Evolutionary conservation across 805 yeast genomes (phyloP).

Genomic region (Yarrowia sp.): DNA sequence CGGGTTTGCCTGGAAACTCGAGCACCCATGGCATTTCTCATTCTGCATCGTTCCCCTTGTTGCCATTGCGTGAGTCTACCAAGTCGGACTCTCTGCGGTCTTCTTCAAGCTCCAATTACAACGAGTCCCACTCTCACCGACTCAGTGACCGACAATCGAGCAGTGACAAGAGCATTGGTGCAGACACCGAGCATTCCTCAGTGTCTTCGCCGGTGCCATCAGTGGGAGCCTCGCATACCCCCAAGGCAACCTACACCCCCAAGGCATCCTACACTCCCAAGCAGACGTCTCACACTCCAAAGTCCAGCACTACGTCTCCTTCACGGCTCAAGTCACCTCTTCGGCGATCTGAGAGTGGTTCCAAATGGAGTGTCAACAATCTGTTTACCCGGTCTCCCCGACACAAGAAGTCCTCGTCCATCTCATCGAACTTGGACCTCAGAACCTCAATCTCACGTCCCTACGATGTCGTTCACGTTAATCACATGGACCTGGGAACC

Average conservation of each 20-base stretch:
- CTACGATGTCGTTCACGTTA: conserved; percentile 15
- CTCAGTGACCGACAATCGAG: conserved; percentile 19
- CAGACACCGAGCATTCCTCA: conserved; percentile 15
- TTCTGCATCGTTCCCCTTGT: conserved; percentile 7
- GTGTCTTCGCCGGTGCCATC: conserved; percentile 12
- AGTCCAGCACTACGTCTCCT: conserved; percentile 1
- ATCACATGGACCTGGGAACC: neutral
- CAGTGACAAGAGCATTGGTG: conserved; percentile 24
- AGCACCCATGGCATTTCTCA: neutral
- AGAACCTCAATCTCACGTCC: conserved; percentile 22
- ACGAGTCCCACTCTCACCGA: conserved; percentile 12
- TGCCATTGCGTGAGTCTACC: conserved; percentile 6
- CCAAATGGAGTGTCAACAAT: conserved; percentile 22
- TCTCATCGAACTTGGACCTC: conserved; percentile 5
- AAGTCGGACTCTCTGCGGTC: conserved; percentile 8
- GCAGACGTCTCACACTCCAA: conserved; percentile 2
- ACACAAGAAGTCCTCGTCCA: conserved; percentile 23
- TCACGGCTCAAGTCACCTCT: conserved; percentile 27
- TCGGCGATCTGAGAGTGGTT: conserved; percentile 16
- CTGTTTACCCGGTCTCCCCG: conserved; percentile 17
- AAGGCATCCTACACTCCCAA: conserved; percentile 6
- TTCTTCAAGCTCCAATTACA: conserved; percentile 9
- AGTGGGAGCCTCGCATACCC: neutral
- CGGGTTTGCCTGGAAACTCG: neutral
- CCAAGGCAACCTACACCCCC: neutral